A percentile compares a stretch with the other conserved stretches of the same genome.
Conservation (phyloP, 306 rosid species). For the Arachis hypogaea region DNA sequence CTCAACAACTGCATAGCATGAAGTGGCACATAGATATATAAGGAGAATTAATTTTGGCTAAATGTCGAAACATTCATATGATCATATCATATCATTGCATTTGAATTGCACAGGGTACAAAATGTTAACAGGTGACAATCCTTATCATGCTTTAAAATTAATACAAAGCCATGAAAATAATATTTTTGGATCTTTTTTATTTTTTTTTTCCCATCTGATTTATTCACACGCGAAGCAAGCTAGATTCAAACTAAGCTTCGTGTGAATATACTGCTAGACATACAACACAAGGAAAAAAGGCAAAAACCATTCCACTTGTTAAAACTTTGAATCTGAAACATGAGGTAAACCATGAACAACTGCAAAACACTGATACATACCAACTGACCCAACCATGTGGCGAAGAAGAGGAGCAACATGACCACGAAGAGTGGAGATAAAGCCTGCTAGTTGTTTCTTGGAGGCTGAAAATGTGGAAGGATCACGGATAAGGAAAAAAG, state of each 20-base stretch:
- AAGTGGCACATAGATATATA: constrained; percentile 28
- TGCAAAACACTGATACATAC: constrained; percentile 50
- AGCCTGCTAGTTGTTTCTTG: constrained; percentile 72
- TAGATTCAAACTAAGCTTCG: constrained; percentile 22
- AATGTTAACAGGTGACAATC: not conserved
- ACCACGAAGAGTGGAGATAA: constrained; percentile 79
- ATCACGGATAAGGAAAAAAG: constrained; percentile 19
- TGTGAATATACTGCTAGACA: constrained; percentile 1
- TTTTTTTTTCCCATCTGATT: not conserved
- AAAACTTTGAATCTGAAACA: constrained; percentile 3
- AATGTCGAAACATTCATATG: constrained; percentile 23
- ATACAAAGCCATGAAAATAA: constrained; percentile 20
- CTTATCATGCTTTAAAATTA: constrained; percentile 25
- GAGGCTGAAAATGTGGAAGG: constrained; percentile 64
- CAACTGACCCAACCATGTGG: constrained; percentile 92
- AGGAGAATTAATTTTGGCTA: constrained; percentile 22
- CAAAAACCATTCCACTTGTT: not conserved
- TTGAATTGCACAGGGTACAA: not conserved
- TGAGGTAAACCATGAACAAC: constrained; percentile 20
- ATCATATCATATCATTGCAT: not conserved
- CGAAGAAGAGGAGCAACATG: constrained; percentile 94
- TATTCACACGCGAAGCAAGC: constrained; percentile 11
- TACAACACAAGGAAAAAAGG: not conserved
- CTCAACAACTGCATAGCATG: constrained; percentile 69
- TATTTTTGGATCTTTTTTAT: not conserved